Evolutionary conservation across 495 filamentous ascomycete species (phyloP), one percentile per base, ranked within the genome.

Genomic region (Podospora pseudopauciseta): DNA sequence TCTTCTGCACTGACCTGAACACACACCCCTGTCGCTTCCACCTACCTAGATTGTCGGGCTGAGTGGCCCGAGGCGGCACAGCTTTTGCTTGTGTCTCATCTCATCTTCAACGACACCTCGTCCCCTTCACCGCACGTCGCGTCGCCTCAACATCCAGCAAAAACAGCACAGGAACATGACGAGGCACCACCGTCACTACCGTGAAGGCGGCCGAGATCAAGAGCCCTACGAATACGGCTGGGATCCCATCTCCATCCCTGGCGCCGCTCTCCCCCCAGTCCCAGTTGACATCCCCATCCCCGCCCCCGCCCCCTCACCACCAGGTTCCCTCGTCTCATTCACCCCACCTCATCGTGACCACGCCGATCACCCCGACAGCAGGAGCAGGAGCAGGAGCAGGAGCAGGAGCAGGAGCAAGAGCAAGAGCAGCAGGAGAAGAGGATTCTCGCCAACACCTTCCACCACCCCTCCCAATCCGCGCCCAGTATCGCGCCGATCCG

Each of bases 81-180:
- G 55, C n/a, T 58, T 7, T 32, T 4, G 30, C 30, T 32, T 32
- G 30, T 58, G n/a, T 58, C 27, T 15, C 28, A 64, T 59, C 60
- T 64, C 61, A 64, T 55, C 63, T 68, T 68, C 19, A 32, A 68
- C 66, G 60, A 60, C 66, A 64, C 49, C 18, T 66, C 30, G 28
- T 66, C 4, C 7, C 30, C 30, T 5, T 65, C 49, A 34, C 18
- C 56, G 5, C 9, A 59, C 34, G 23, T 60, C 56, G 18, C 39
- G 55, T 34, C 65, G 44, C 55, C 55, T 20, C n/a, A 58, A 19
- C 18, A 19, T 23, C n/a, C 13, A 23, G 5, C n/a, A 58, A 58
- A 18, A 9, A 58, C n/a, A 26, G 23, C n/a, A 58, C n/a, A 58
- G 55, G 11, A 58, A 58, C n/a, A 20, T 26, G 55, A 58, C 23